These are phyloP conservation scores for Gossypium australe DNA, from an alignment of 345 rosid genomes.

Conservation along the genomic window DNA sequence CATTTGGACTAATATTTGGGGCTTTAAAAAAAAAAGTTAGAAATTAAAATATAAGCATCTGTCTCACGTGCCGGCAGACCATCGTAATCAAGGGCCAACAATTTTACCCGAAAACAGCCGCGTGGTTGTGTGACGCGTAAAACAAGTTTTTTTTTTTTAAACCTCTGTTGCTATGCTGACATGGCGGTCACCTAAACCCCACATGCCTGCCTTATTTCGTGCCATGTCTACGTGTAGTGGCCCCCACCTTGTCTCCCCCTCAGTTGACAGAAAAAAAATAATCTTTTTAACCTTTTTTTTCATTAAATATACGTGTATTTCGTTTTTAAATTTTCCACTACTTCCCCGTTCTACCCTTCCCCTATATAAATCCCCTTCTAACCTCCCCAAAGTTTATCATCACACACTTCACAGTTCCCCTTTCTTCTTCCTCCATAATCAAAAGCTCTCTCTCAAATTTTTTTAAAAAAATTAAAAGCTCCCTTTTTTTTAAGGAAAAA, in stretches of 20 bases:
- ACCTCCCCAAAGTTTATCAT: conserved; percentile 6
- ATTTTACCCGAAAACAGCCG: conserved; percentile 33
- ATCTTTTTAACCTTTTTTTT: not conserved
- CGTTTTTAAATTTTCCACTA: not conserved
- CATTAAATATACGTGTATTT: not conserved
- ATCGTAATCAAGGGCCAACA: conserved; percentile 40
- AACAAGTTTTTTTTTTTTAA: not conserved
- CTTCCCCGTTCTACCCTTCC: conserved; percentile 1
- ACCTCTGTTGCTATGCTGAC: conserved; percentile 30
- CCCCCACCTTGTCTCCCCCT: conserved; percentile 37
- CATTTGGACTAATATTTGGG: not conserved
- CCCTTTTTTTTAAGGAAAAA: not conserved
- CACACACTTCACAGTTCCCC: not conserved
- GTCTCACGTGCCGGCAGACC: conserved; percentile 34
- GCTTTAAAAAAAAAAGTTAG: not conserved
- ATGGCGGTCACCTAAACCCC: conserved; percentile 70
- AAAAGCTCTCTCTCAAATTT: not conserved
- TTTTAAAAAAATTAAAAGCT: not conserved
- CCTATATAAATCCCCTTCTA: conserved; percentile 37
- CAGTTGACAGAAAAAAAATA: not conserved
- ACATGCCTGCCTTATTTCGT: conserved; percentile 51
- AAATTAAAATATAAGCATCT: conserved; percentile 1
- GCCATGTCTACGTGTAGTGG: conserved; percentile 52
- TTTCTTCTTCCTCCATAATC: not conserved
- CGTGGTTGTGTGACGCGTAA: conserved; percentile 33